phyloP scores from a whole-genome alignment of 2,329 filamentous ascomycete species.

The Penicillium glabrum region DNA sequence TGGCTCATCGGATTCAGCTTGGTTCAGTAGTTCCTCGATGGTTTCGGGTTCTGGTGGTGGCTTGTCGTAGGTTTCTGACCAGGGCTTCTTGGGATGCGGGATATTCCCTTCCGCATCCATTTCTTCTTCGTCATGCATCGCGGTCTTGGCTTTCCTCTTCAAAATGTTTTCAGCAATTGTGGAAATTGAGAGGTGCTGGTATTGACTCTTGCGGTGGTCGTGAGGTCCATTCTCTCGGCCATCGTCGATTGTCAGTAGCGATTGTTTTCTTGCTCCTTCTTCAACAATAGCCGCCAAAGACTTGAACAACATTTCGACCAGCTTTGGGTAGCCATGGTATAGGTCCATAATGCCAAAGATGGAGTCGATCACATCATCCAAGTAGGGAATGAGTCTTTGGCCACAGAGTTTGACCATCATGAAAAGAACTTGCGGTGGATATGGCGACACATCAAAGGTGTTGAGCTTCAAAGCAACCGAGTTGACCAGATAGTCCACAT shows the following conservation, averaged over 20 bases:
- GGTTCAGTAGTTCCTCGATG: conserved; percentile 33
- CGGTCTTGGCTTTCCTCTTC: conserved; percentile 33
- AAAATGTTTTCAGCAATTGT: conserved; percentile 36
- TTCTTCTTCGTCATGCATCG: conserved; percentile 20
- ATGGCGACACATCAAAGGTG: conserved; percentile 86
- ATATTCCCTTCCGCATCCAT: conserved; percentile 23
- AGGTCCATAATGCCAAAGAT: conserved; percentile 93
- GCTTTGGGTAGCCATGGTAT: conserved; percentile 85
- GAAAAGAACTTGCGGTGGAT: conserved; percentile 82
- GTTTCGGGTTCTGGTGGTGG: conserved; percentile 28
- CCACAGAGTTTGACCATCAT: conserved; percentile 95
- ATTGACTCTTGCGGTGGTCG: conserved; percentile 31
- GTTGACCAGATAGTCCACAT: conserved; percentile 96
- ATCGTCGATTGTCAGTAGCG: conserved; percentile 46
- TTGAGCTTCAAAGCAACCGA: conserved; percentile 86
- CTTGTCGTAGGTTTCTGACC: conserved; percentile 30
- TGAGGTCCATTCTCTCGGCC: conserved; percentile 22
- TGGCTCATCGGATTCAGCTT: conserved; percentile 36
- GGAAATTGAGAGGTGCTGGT: conserved; percentile 31
- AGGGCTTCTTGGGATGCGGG: conserved; percentile 34
- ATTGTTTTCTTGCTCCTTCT: conserved; percentile 66
- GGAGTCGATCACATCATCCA: conserved; percentile 87
- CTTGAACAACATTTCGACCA: conserved; percentile 82
- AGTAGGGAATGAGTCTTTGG: conserved; percentile 74
- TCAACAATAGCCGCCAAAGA: conserved; percentile 81